Percentiles rank a stretch among this genome's conserved stretches.
phyloP scores from a whole-genome alignment of 176 grass and related monocot species.

The Oryza punctata region DNA sequence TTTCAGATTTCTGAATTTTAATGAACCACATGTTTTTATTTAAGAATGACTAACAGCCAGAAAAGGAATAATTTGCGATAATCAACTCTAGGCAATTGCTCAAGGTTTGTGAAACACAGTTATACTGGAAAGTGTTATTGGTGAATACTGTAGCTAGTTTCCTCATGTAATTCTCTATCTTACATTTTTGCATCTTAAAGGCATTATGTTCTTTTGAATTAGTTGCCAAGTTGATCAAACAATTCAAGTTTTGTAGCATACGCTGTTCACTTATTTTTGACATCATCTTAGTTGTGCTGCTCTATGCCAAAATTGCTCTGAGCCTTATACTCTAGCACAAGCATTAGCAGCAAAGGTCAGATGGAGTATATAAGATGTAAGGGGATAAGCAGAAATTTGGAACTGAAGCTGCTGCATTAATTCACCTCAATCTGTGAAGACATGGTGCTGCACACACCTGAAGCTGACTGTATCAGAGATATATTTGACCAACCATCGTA shows the following conservation, averaged over 20 bases:
- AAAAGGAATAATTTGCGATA: background rate
- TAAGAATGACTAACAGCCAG: background rate
- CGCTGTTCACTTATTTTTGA: background rate
- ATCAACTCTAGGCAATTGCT: background rate
- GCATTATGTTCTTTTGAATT: background rate
- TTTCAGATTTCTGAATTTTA: background rate
- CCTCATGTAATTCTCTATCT: background rate
- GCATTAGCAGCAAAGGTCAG: background rate
- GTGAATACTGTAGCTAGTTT: no score
- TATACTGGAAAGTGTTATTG: background rate
- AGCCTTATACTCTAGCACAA: background rate
- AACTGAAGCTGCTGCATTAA: background rate
- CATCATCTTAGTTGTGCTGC: background rate
- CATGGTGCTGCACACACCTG: background rate
- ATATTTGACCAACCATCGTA: background rate
- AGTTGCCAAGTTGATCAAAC: background rate
- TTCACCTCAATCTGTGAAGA: background rate
- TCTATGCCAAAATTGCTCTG: background rate
- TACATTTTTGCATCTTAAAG: background rate
- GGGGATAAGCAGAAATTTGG: background rate
- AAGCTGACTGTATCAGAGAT: background rate
- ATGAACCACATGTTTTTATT: background rate
- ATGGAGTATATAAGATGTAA: background rate
- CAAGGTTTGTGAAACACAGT: background rate
- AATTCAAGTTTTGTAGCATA: background rate